phyloP scores from a whole-genome alignment of 164 flowering plant genomes.

The Stephania cephalantha region DNA sequence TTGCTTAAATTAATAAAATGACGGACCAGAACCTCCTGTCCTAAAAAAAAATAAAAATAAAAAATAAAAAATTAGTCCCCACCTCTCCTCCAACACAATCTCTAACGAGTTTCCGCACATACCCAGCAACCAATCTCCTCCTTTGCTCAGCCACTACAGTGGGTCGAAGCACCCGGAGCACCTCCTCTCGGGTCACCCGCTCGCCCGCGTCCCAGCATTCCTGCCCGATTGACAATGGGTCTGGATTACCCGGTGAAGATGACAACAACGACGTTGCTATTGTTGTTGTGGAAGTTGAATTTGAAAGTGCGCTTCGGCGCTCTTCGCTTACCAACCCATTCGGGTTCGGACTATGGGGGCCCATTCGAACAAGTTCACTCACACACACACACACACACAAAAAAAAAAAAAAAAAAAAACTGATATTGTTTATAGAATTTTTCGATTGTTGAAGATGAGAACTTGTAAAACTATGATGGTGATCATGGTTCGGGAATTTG shows the following conservation, averaged over 20 bases:
- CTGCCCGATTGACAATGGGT: constrained; percentile 37
- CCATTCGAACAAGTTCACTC: not conserved
- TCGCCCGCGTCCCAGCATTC: constrained; percentile 24
- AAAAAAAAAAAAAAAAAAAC: not conserved
- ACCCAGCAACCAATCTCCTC: constrained; percentile 40
- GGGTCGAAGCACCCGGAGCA: not conserved
- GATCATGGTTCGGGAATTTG: not conserved
- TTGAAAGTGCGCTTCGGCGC: not conserved
- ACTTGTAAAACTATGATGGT: not conserved
- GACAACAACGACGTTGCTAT: not conserved
- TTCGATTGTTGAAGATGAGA: not conserved
- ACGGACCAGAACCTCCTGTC: too few species aligned
- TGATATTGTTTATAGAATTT: not conserved
- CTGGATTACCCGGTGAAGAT: constrained; percentile 42
- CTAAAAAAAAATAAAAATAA: too few species aligned
- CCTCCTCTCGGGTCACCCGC: not conserved
- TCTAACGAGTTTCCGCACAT: constrained; percentile 51
- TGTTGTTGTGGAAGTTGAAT: not conserved
- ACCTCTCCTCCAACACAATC: constrained; percentile 50
- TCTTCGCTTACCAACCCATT: not conserved
- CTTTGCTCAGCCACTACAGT: not conserved
- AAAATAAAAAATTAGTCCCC: constrained; percentile 3
- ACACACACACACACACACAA: not conserved
- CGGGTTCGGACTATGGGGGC: not conserved
- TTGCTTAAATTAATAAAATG: too few species aligned